phyloP scores from a whole-genome alignment of 2,329 filamentous ascomycete species.

The Didymosphaeria variabile region DNA sequence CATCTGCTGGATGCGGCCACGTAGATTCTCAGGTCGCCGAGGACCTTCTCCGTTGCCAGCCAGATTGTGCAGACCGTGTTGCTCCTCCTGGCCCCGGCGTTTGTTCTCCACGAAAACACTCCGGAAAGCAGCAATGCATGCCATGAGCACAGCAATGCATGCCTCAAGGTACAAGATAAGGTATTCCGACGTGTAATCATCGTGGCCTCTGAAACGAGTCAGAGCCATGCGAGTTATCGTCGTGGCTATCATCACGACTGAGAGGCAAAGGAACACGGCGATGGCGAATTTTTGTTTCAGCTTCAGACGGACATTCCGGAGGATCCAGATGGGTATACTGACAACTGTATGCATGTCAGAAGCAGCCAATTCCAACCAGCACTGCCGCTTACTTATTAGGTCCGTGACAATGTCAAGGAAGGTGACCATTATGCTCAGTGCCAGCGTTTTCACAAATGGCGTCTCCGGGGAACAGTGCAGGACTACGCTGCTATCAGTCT shows the following conservation, averaged over 20 bases:
- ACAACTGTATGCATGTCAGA: conserved; percentile 21
- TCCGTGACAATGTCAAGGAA: conserved; percentile 13
- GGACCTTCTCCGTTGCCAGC: neutral
- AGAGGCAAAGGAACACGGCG: conserved; percentile 19
- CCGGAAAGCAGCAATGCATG: conserved; percentile 27
- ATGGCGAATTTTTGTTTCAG: conserved; percentile 16
- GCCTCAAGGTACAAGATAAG: conserved; percentile 17
- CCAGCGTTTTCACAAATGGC: neutral
- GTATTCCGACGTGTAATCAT: conserved; percentile 1
- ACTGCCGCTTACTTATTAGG: conserved; percentile 14
- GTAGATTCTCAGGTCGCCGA: neutral
- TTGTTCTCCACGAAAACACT: conserved; percentile 12
- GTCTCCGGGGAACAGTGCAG: conserved; percentile 14
- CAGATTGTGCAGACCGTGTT: neutral
- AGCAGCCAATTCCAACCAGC: neutral
- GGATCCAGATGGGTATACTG: conserved; percentile 24
- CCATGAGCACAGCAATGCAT: conserved; percentile 28
- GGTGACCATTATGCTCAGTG: neutral
- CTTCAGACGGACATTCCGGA: conserved; percentile 10
- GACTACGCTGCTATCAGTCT: neutral
- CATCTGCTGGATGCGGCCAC: neutral
- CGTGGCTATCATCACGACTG: conserved; percentile 14
- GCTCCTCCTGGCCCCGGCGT: conserved; percentile 4
- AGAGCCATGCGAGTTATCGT: conserved; percentile 1
- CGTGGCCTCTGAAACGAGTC: neutral